These are phyloP conservation scores for Scorias spongiosa DNA, from an alignment of 2,329 filamentous ascomycete species.

Conservation along the genomic window DNA sequence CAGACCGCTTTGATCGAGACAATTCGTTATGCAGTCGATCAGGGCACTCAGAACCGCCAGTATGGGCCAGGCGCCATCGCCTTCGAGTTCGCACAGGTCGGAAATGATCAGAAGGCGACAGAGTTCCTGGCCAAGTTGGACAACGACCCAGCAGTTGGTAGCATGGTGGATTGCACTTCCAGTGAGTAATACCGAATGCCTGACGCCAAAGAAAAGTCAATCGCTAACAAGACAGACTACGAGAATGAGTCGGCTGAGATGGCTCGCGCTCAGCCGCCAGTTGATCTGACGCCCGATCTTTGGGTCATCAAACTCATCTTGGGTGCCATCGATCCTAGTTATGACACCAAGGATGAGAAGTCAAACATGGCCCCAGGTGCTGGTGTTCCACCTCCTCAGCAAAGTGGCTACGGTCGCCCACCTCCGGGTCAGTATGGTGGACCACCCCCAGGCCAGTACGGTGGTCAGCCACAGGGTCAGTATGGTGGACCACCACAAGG, in stretches of 20 bases:
- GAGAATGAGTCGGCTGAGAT: constrained; percentile 55
- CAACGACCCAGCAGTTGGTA: constrained; percentile 44
- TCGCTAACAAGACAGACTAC: constrained; percentile 33
- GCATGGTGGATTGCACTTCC: constrained; percentile 51
- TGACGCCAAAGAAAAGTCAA: constrained; percentile 7
- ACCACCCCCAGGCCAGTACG: constrained; percentile 17
- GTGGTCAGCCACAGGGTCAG: constrained; percentile 14
- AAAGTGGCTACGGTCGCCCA: constrained; percentile 6
- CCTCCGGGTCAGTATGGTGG: constrained; percentile 19
- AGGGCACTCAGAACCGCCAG: constrained; percentile 30
- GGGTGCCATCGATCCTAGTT: constrained; percentile 49
- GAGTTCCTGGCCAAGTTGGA: constrained; percentile 51
- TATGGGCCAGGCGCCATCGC: constrained; percentile 42
- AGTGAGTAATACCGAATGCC: constrained; percentile 32
- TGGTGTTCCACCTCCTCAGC: constrained; percentile 18
- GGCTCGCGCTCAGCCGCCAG: constrained; percentile 44
- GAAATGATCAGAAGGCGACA: constrained; percentile 48
- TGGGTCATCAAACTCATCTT: constrained; percentile 55
- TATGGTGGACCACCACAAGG: constrained; percentile 14
- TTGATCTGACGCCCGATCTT: constrained; percentile 48
- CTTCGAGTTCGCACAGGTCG: constrained; percentile 56
- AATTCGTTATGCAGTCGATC: constrained; percentile 38
- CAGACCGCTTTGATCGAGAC: constrained; percentile 41
- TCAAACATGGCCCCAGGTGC: constrained; percentile 14
- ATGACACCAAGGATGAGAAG: constrained; percentile 52